phyloP scores from a whole-genome alignment of 148 eudicot species.

The Fagopyrum tataricum region DNA sequence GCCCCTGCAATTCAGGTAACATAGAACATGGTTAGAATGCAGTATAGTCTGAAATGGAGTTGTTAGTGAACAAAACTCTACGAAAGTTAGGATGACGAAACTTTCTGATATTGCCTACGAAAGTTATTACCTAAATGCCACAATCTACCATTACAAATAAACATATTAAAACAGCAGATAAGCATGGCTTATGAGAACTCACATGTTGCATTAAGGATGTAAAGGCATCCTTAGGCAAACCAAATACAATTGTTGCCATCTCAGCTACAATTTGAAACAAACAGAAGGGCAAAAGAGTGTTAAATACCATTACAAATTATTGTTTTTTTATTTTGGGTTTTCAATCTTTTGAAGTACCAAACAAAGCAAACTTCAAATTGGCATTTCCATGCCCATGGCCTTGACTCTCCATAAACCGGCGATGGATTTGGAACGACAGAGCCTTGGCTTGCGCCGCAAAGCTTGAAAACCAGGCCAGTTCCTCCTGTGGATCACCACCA shows the following conservation, averaged over 20 bases:
- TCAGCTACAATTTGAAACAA: conserved; percentile 69
- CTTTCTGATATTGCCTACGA: neutral
- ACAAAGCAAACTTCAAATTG: conserved; percentile 41
- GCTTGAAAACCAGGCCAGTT: conserved; percentile 14
- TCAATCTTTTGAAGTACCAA: conserved; percentile 31
- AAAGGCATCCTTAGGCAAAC: conserved; percentile 77
- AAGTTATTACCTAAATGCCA: neutral
- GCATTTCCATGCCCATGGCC: conserved; percentile 13
- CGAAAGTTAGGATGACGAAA: neutral
- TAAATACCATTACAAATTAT: neutral
- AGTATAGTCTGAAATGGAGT: neutral
- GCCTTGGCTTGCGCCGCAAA: conserved; percentile 15
- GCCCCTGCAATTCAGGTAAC: conserved; percentile 59
- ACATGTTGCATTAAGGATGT: conserved; percentile 92
- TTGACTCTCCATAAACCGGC: conserved; percentile 19
- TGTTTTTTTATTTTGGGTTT: no score
- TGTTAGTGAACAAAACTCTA: neutral
- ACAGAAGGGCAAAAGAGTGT: neutral
- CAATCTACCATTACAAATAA: neutral
- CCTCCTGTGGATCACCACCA: conserved; percentile 33
- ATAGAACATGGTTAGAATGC: neutral
- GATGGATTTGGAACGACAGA: conserved; percentile 26
- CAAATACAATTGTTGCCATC: conserved; percentile 91
- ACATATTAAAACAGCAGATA: neutral
- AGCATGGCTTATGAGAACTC: neutral